Conservation (phyloP, 1,139 yeast species). For the Geotrichum carabidarum region DNA sequence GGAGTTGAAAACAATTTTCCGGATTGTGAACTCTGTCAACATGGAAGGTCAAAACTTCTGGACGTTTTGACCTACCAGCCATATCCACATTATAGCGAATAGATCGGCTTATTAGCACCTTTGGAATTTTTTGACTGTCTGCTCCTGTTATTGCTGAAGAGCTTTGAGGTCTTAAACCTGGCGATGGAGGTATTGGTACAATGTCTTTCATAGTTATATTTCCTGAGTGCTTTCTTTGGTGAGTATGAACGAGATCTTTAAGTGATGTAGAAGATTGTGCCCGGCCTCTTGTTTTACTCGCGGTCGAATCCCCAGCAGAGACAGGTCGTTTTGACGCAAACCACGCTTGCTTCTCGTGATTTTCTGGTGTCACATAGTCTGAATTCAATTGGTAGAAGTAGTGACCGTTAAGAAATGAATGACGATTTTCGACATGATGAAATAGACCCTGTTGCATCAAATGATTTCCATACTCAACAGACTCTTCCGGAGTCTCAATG, state of each 20-base stretch:
- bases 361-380: constrained; percentile 42
- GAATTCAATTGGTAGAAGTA: constrained; percentile 74
- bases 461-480: constrained; percentile 69
- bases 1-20: constrained; percentile 85
- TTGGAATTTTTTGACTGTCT: constrained; percentile 23
- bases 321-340: constrained; percentile 9
- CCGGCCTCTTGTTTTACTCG: constrained; percentile 2
- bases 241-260: constrained; percentile 1
- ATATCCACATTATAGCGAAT: constrained; percentile 77
- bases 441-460: constrained; percentile 69
- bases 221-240: constrained; percentile 7
- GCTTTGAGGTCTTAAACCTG: neutral
- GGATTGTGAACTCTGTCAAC: constrained; percentile 92
- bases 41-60: constrained; percentile 77
- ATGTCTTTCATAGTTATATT: neutral
- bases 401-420: constrained; percentile 84
- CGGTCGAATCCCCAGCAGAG: neutral
- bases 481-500: constrained; percentile 75
- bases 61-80: constrained; percentile 57
- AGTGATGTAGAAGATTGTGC: constrained; percentile 13
- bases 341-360: constrained; percentile 5
- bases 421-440: constrained; percentile 75
- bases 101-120: constrained; percentile 52
- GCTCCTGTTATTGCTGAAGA: neutral
- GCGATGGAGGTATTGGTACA: constrained; percentile 3